Evolutionary conservation across 768 basidiomycete species (phyloP), one percentile per base, ranked within the genome.

Genomic region (Hygrophoropsis aurantiaca): DNA sequence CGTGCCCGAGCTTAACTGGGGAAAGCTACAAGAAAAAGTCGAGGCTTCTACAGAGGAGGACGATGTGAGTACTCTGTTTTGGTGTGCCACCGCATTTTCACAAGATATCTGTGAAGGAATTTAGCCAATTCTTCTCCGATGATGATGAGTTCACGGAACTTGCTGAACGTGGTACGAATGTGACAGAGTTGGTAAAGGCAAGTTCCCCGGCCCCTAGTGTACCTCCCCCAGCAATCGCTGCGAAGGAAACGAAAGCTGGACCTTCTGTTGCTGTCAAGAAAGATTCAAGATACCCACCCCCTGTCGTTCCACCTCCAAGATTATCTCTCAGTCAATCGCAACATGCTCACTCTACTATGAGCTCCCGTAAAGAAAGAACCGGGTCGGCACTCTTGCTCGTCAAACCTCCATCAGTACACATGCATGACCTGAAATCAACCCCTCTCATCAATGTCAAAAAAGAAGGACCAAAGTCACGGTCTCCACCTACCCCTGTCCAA

Each of bases 1-100:
- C 15, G 48, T 68, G 2, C 57, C 59, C 4, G 87, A 90, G 27
- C 73, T 74, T 38, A 77, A 90, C 53, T 92, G 87, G 88, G 67
- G 64, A 25, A 33, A 20, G 24, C 49, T 66, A 16, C 59, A 61
- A 42, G 37, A 45, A 40, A 32, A 50, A 1, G 49, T 44, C 16
- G 37, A 54, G 11, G 9, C 11, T 7, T 15, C 11, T 11, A 15
- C 19, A 35, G 34, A 33, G 21, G 33, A 26, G 23, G 7, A 7
- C 8, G 21, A 38, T 38, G 16, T 18, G n/a, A 38, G 37, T 7
- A n/a, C n/a, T 38, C 37, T n/a, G 13, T 30, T 30, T 30, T 30
- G 6, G 7, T 30, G 6, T 13, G 27, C 13, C 27, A 13, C 27
- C 27, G 7, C 27, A 7, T 30, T 13, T 6, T 13, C 27, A 7